phyloP scores from a whole-genome alignment of 352 stramenopile species.

The Thalassiosira sp. region DNA sequence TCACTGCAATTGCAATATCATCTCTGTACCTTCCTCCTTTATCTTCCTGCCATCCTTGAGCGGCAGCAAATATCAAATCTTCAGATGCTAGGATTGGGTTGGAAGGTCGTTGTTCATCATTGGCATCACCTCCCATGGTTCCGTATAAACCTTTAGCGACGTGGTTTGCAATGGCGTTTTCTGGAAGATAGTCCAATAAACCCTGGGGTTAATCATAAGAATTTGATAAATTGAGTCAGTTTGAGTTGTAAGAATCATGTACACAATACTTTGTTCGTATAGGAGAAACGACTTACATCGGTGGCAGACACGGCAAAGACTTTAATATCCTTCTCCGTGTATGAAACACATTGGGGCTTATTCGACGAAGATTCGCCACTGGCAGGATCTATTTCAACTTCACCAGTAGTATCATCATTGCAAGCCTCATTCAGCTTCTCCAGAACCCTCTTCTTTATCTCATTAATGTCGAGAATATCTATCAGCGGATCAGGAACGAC shows the following conservation, averaged over 20 bases:
- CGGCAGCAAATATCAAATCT: slow-evolving; percentile 69
- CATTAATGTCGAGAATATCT: slow-evolving; percentile 60
- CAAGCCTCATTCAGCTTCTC: slow-evolving; percentile 37
- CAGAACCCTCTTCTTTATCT: slow-evolving; percentile 55
- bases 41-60: slow-evolving; percentile 65
- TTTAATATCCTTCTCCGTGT: slow-evolving; percentile 65
- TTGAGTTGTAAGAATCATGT: no score
- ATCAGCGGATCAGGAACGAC: slow-evolving; percentile 78
- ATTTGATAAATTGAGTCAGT: background rate
- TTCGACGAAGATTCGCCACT: slow-evolving; percentile 29
- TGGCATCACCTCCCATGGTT: background rate
- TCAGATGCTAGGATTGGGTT: slow-evolving; percentile 75
- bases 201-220: slow-evolving; percentile 24
- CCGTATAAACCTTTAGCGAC: slow-evolving; percentile 67
- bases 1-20: slow-evolving; percentile 74
- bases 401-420: slow-evolving; percentile 10
- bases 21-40: slow-evolving; percentile 74
- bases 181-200: slow-evolving; percentile 75
- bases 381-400: slow-evolving; percentile 50
- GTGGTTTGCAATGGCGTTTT: slow-evolving; percentile 58
- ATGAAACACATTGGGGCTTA: slow-evolving; percentile 26
- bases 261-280: no score
- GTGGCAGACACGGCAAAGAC: slow-evolving; percentile 73
- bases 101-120: background rate
- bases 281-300: slow-evolving; percentile 42